These are phyloP conservation scores for Penicillium concentricum DNA, from an alignment of 2,329 filamentous ascomycete genomes.

Conservation along the genomic window DNA sequence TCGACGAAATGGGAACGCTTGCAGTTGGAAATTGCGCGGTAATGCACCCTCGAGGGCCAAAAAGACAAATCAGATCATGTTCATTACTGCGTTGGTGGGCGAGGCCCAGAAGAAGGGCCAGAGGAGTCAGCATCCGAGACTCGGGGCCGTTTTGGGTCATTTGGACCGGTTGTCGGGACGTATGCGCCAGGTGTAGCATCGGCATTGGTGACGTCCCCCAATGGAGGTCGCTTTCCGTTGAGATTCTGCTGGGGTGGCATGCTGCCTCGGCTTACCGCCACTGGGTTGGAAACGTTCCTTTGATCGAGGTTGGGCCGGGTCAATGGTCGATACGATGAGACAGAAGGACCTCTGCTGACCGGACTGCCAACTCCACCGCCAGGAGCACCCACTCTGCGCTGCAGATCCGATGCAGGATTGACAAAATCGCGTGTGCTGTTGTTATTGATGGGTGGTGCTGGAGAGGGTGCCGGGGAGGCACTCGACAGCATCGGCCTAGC, in stretches of 20 bases:
- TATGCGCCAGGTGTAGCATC: constrained; percentile 18
- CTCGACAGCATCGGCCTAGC: constrained; percentile 46
- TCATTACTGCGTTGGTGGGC: constrained; percentile 6
- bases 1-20: neutral
- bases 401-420: constrained; percentile 36
- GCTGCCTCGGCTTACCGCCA: constrained; percentile 18
- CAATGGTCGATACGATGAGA: constrained; percentile 46
- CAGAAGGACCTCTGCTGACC: constrained; percentile 34
- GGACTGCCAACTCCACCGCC: constrained; percentile 31
- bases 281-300: constrained; percentile 19
- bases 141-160: constrained; percentile 36
- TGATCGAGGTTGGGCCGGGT: constrained; percentile 42
- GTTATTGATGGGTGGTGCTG: constrained; percentile 18
- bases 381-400: constrained; percentile 39
- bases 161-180: constrained; percentile 24
- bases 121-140: constrained; percentile 19
- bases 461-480: constrained; percentile 28
- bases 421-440: constrained; percentile 35
- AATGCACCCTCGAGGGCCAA: neutral
- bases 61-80: neutral
- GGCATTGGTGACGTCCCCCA: constrained; percentile 48
- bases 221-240: constrained; percentile 45
- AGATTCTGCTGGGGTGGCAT: constrained; percentile 30
- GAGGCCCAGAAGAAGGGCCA: constrained; percentile 10
- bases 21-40: neutral